Conservation (phyloP, 1,139 yeast species). For the Suhomyces choctaworum region DNA sequence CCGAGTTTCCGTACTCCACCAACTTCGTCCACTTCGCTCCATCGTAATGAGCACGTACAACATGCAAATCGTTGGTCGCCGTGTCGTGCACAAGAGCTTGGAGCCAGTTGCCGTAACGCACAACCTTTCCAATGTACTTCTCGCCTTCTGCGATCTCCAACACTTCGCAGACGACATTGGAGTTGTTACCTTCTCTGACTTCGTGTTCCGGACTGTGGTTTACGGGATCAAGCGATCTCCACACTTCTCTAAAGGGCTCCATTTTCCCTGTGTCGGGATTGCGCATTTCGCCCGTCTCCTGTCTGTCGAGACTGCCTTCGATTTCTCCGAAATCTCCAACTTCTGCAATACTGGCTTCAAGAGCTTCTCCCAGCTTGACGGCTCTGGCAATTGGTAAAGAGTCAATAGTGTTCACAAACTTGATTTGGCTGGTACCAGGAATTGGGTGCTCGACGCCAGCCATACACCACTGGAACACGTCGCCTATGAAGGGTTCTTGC, state of each 20-base stretch:
- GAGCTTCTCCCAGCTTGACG: slow-evolving; percentile 22
- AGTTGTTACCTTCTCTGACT: slow-evolving; percentile 25
- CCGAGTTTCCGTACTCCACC: slow-evolving; percentile 29
- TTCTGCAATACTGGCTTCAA: slow-evolving; percentile 38
- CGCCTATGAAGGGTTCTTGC: slow-evolving; percentile 19
- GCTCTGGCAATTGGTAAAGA: slow-evolving; percentile 35
- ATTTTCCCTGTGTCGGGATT: slow-evolving; percentile 47
- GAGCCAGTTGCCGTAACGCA: slow-evolving; percentile 54
- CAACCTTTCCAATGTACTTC: slow-evolving; percentile 41
- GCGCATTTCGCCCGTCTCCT: slow-evolving; percentile 55
- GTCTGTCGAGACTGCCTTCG: slow-evolving; percentile 43
- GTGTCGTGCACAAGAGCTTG: slow-evolving; percentile 50
- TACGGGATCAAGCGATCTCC: slow-evolving; percentile 54
- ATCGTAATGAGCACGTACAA: slow-evolving; percentile 24
- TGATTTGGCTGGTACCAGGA: slow-evolving; percentile 29
- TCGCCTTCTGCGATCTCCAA: slow-evolving; percentile 31
- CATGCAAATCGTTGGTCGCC: slow-evolving; percentile 20
- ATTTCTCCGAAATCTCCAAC: slow-evolving; percentile 46
- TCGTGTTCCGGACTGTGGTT: slow-evolving; percentile 30
- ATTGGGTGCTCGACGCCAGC: slow-evolving; percentile 39
- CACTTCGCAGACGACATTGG: slow-evolving; percentile 7
- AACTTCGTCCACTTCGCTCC: slow-evolving; percentile 26
- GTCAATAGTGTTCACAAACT: slow-evolving; percentile 47
- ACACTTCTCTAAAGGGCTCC: slow-evolving; percentile 53
- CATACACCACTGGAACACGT: slow-evolving; percentile 41